Base-by-base conservation (phyloP, 2,329 filamentous ascomycete species). In the Gyromitra esculenta region DNA sequence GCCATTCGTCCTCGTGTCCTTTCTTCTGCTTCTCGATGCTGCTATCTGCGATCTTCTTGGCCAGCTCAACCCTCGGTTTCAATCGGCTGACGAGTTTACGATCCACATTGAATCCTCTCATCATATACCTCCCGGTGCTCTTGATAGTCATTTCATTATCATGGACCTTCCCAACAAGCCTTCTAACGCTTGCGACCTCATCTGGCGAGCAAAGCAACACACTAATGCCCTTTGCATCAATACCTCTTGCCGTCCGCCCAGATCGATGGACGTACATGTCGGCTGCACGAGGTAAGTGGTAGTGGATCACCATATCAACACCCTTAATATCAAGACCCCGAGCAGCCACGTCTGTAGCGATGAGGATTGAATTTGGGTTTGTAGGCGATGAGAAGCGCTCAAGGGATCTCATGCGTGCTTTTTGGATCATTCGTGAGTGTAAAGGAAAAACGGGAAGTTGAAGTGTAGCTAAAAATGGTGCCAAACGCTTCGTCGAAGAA, bases 231-330 rank as follows among this genome's bases (percentile, higher is more conserved):
- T 88, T 89, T 11, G 89, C 89, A 21, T 91, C 88, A 1, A 92
- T 94, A 1, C 92, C 95, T 81, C 96, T 92, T 1, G 96, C 96
- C 0, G 96, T 98, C 79, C 96, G 92, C 11, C 96, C 96, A 0
- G 96, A 97, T 31, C 96, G 91, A 82, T 99, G 96, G 13, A 99
- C 94, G 82, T 99, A 99, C 62, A 91, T 91, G 83, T 98, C 95
- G 43, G 96, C 96, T 0, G 93, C 87, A 73, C 94, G 91, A 0
- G 96, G 96, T 0, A 97, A 90, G 83, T 99, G 95, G 85, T 99
- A 99, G 84, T 99, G 96, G 18, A 99, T 86, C 15, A 99, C 91
- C 13, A 97, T 87, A 80, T 97, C 92, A 60, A 98, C 93, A 43
- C 90, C 89, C 59, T 92, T 91, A 80, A 99, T 97, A 83, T 99